Percentiles rank a stretch among this genome's conserved stretches.
Evolutionary conservation across 371 early-diverging fungal genomes (phyloP).

Genomic region (Rhizopus delemar): DNA sequence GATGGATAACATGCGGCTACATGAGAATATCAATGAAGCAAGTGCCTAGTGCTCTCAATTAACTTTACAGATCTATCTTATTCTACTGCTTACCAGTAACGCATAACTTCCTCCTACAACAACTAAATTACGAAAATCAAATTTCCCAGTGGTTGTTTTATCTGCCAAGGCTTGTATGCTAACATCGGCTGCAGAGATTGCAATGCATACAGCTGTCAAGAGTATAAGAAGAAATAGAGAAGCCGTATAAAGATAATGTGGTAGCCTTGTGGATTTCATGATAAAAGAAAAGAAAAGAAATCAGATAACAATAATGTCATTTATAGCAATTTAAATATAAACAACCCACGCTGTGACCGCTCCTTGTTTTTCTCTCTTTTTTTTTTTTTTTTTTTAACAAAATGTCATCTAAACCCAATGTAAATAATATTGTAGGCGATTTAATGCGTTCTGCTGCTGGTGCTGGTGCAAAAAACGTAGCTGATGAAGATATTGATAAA

Average conservation of each 20-base stretch:
- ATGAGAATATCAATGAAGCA: constrained; percentile 52
- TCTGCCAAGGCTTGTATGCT: constrained; percentile 61
- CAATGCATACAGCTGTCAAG: constrained; percentile 53
- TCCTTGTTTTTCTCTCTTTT: no score
- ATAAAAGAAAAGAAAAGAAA: constrained; percentile 3
- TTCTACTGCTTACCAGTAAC: constrained; percentile 38
- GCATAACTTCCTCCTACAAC: constrained; percentile 62
- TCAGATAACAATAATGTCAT: neutral
- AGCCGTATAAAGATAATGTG: constrained; percentile 38
- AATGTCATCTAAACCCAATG: neutral
- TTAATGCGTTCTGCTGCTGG: constrained; percentile 62
- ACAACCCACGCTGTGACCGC: no score
- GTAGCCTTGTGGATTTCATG: constrained; percentile 22
- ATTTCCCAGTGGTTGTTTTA: constrained; percentile 30
- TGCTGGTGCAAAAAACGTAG: constrained; percentile 46
- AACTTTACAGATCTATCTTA: no score
- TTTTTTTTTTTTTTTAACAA: no score
- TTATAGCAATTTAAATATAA: no score
- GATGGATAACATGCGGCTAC: constrained; percentile 59
- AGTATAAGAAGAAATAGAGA: constrained; percentile 40
- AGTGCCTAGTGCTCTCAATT: constrained; percentile 24
- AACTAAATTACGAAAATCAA: constrained; percentile 55
- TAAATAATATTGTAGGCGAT: constrained; percentile 38
- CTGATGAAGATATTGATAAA: constrained; percentile 68
- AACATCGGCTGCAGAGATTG: constrained; percentile 64